Evolutionary conservation across 805 yeast species (phyloP).

Genomic region (Kazachstania kunashirensis): DNA sequence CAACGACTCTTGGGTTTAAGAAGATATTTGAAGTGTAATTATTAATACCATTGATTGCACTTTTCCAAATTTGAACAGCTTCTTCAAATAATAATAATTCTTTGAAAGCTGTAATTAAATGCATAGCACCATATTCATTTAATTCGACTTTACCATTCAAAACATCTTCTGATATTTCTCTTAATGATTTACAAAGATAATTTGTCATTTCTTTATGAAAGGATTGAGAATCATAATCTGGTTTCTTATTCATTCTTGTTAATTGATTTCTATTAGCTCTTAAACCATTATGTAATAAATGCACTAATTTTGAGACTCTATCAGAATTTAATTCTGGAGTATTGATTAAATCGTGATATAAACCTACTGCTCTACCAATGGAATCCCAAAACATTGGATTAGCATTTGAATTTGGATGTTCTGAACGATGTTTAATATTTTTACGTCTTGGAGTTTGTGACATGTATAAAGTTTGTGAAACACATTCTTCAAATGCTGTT

Average conservation of each 20-base stretch:
- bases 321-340: constrained; percentile 40
- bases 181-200: constrained; percentile 39
- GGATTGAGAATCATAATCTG: constrained; percentile 51
- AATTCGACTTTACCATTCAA: constrained; percentile 35
- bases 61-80: constrained; percentile 62
- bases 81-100: constrained; percentile 54
- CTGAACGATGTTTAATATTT: constrained; percentile 22
- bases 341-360: constrained; percentile 39
- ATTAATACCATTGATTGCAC: constrained; percentile 26
- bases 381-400: constrained; percentile 44
- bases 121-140: constrained; percentile 48
- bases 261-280: constrained; percentile 47
- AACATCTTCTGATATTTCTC: constrained; percentile 44
- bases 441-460: constrained; percentile 29
- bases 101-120: constrained; percentile 46
- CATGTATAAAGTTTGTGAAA: constrained; percentile 29
- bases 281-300: constrained; percentile 44
- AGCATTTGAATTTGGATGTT: constrained; percentile 34
- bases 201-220: constrained; percentile 45
- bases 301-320: constrained; percentile 41
- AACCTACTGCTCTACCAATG: constrained; percentile 39
- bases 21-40: constrained; percentile 32
- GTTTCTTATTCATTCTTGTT: constrained; percentile 46
- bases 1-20: constrained; percentile 56
- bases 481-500: constrained; percentile 43